These are phyloP conservation scores for Geosmithia flava DNA, from an alignment of 2,329 filamentous ascomycete genomes.

Conservation along the genomic window DNA sequence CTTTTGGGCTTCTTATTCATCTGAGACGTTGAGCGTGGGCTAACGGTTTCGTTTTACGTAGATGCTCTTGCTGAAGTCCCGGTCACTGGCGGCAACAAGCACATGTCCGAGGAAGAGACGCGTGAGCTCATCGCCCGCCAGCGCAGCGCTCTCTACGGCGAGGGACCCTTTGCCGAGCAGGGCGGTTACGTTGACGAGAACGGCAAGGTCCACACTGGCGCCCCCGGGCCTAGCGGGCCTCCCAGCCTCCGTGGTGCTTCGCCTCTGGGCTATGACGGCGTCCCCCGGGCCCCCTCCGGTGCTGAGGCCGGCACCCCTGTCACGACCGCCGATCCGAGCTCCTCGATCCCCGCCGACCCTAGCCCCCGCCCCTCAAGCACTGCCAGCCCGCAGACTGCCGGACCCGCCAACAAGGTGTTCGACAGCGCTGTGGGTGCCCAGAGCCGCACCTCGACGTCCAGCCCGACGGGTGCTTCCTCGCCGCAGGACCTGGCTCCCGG, in stretches of 20 bases:
- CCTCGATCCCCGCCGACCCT: conserved; percentile 35
- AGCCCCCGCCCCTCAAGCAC: conserved; percentile 71
- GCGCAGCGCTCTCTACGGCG: conserved; percentile 86
- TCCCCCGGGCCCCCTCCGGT: conserved; percentile 25
- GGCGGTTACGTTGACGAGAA: conserved; percentile 57
- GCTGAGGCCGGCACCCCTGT: conserved; percentile 25
- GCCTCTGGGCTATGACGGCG: conserved; percentile 62
- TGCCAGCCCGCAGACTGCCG: conserved; percentile 63
- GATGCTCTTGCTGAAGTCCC: conserved; percentile 36
- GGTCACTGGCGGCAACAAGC: conserved; percentile 45
- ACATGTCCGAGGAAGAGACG: conserved; percentile 90
- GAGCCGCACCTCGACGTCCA: conserved; percentile 74
- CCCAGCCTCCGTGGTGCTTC: conserved; percentile 63
- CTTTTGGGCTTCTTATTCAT: conserved; percentile 3
- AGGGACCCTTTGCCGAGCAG: conserved; percentile 55
- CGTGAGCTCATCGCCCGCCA: conserved; percentile 93
- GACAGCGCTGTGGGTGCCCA: conserved; percentile 43
- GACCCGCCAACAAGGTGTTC: conserved; percentile 43
- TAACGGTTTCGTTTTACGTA: conserved; percentile 27
- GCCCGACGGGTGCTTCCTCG: conserved; percentile 65
- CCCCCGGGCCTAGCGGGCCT: conserved; percentile 52
- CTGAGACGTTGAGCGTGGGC: conserved; percentile 17
- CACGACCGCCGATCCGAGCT: conserved; percentile 21
- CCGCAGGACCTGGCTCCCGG: conserved; percentile 50
- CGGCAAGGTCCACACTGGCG: conserved; percentile 47